Evolutionary conservation across 257 asterid species (phyloP).

Genomic region (Gentiana straminea): DNA sequence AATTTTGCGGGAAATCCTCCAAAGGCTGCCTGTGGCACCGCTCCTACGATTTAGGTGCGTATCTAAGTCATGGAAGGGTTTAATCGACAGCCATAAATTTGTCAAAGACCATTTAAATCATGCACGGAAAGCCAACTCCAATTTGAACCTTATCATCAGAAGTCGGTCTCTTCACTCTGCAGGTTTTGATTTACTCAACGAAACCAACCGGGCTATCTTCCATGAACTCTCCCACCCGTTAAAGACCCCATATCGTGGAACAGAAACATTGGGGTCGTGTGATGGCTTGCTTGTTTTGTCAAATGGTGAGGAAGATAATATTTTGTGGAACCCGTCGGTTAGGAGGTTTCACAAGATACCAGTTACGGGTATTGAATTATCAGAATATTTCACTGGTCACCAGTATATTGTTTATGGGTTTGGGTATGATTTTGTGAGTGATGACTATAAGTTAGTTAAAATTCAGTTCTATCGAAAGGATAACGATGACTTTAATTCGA

Average conservation of each 20-base stretch:
- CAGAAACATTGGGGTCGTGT: constrained; percentile 8
- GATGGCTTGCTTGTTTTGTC: constrained; percentile 9
- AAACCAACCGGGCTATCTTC: not conserved
- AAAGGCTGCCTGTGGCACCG: not conserved
- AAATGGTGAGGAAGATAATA: constrained; percentile 10
- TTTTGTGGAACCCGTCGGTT: constrained; percentile 14
- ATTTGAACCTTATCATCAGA: constrained; percentile 6
- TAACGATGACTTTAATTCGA: constrained; percentile 2
- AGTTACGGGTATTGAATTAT: not conserved
- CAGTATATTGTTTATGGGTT: constrained; percentile 1
- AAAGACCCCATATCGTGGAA: not conserved
- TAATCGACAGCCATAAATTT: constrained; percentile 1
- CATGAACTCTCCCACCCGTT: constrained; percentile 8
- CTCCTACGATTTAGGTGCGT: constrained; percentile 2
- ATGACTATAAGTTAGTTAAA: constrained; percentile 8
- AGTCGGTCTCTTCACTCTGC: constrained; percentile 8
- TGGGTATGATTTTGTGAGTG: constrained; percentile 8
- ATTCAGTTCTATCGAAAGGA: constrained; percentile 4
- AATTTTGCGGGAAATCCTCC: not conserved
- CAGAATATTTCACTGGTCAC: not conserved
- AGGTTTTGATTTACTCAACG: not conserved
- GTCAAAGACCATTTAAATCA: constrained; percentile 9
- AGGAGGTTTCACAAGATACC: constrained; percentile 9
- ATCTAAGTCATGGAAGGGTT: not conserved
- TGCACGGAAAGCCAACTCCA: not conserved